Conservation (phyloP, 2,329 filamentous ascomycete species). For the Mariannaea sp. region DNA sequence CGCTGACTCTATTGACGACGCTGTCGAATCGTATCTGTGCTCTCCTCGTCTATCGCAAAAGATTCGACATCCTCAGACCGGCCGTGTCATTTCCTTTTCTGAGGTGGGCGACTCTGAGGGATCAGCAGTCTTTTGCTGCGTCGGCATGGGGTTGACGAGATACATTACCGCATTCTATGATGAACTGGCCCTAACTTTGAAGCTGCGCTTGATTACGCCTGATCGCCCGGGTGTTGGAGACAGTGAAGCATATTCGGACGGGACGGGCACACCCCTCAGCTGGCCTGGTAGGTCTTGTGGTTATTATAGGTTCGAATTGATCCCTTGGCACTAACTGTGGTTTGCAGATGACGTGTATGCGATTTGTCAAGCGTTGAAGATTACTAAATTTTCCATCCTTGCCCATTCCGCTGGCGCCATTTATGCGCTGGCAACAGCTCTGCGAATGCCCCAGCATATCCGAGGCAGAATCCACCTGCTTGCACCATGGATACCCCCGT, state of each 20-base stretch:
- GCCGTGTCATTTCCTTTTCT: constrained; percentile 89
- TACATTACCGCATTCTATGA: constrained; percentile 98
- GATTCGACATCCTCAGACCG: constrained; percentile 83
- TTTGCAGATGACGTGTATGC: constrained; percentile 81
- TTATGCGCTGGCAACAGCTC: constrained; percentile 90
- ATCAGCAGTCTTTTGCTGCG: constrained; percentile 92
- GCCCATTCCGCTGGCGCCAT: constrained; percentile 98
- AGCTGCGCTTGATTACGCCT: constrained; percentile 87
- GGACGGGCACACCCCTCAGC: constrained; percentile 81
- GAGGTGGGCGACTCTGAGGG: constrained; percentile 94
- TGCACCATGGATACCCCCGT: constrained; percentile 96
- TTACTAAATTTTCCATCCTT: constrained; percentile 94
- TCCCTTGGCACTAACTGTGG: constrained; percentile 36
- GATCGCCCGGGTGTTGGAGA: constrained; percentile 94
- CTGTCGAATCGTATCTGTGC: constrained; percentile 82
- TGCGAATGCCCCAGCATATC: constrained; percentile 95
- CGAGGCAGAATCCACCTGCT: constrained; percentile 91
- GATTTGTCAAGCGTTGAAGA: constrained; percentile 89
- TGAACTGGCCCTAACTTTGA: constrained; percentile 86
- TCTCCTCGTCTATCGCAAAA: constrained; percentile 86
- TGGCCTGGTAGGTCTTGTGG: constrained; percentile 76
- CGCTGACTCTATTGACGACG: constrained; percentile 85
- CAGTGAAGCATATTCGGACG: constrained; percentile 82
- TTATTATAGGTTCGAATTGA: neutral
- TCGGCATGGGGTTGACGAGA: constrained; percentile 95